These are phyloP conservation scores for Nemania diffusa DNA, from an alignment of 2,329 filamentous ascomycete species.

Conservation along the genomic window DNA sequence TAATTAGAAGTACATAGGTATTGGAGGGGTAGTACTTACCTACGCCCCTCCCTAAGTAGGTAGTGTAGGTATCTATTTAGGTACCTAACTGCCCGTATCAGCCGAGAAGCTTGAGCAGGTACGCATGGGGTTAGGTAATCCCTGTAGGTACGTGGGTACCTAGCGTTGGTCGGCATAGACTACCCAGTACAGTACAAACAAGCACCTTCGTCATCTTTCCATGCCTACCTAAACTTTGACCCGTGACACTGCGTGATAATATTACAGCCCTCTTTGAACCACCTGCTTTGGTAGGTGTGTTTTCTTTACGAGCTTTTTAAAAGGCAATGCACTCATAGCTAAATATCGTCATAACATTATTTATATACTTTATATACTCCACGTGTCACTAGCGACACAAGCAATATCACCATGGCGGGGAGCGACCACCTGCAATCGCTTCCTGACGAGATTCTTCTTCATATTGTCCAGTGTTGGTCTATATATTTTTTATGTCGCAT, in stretches of 20 bases:
- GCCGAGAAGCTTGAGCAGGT: too few relatives aligned
- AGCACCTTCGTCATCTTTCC: slow-evolving; percentile 14
- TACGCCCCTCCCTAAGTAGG: too few relatives aligned
- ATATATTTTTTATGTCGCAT: slow-evolving; percentile 16
- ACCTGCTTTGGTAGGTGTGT: not conserved
- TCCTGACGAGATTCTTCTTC: slow-evolving; percentile 71
- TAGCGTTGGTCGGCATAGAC: too few relatives aligned
- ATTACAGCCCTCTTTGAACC: slow-evolving; percentile 10
- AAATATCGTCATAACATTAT: slow-evolving; percentile 1
- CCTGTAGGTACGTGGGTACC: too few relatives aligned
- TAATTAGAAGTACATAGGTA: too few relatives aligned
- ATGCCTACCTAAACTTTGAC: not conserved
- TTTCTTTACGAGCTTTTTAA: not conserved
- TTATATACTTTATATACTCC: not conserved
- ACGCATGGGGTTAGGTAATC: too few relatives aligned
- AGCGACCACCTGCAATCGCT: slow-evolving; percentile 60
- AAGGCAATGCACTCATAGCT: slow-evolving; percentile 11
- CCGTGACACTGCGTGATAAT: slow-evolving; percentile 15
- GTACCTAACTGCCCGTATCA: too few relatives aligned
- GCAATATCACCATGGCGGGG: slow-evolving; percentile 36
- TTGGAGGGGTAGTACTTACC: too few relatives aligned
- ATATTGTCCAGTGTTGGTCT: slow-evolving; percentile 69
- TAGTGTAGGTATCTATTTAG: too few relatives aligned
- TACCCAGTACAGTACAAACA: not conserved
- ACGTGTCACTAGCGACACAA: slow-evolving; percentile 1